Conservation (phyloP, 805 yeast species). For the Blastobotrys chiropterorum region DNA sequence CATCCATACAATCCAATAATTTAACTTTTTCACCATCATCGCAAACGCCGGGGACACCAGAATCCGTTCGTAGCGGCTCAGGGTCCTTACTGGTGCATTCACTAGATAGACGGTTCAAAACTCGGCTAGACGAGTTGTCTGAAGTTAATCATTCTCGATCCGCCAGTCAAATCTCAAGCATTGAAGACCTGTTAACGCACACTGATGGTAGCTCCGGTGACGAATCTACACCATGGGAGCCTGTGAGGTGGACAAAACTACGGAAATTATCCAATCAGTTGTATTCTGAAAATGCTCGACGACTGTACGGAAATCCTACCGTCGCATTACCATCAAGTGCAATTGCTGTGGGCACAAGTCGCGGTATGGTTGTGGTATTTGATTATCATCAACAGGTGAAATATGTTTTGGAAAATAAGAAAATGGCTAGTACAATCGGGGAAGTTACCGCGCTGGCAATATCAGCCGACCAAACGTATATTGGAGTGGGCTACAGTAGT, state of each 20-base stretch:
- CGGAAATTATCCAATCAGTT: conserved; percentile 34
- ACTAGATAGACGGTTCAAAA: conserved; percentile 17
- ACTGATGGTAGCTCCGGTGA: not conserved
- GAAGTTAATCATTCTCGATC: conserved; percentile 1
- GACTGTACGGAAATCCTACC: conserved; percentile 48
- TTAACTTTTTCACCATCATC: conserved; percentile 1
- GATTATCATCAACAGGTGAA: conserved; percentile 59
- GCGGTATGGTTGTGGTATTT: conserved; percentile 61
- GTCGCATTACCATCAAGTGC: conserved; percentile 31
- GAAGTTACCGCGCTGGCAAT: conserved; percentile 50
- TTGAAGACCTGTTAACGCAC: not conserved
- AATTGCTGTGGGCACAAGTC: conserved; percentile 59
- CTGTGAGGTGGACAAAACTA: conserved; percentile 36
- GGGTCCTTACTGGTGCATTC: conserved; percentile 8
- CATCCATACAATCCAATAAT: conserved; percentile 4
- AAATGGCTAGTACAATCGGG: conserved; percentile 34
- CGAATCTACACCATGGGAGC: conserved; percentile 10
- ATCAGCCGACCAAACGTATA: conserved; percentile 61
- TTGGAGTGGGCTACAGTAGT: conserved; percentile 61
- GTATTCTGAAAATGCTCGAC: conserved; percentile 30
- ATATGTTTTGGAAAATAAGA: conserved; percentile 34
- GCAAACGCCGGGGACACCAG: conserved; percentile 11
- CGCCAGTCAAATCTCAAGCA: not conserved
- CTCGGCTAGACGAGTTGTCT: conserved; percentile 16
- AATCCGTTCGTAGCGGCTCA: conserved; percentile 6